Percentiles rank a stretch among this genome's conserved stretches.
phyloP scores from a whole-genome alignment of 2,329 filamentous ascomycete genomes.

The Penicillium sp. region DNA sequence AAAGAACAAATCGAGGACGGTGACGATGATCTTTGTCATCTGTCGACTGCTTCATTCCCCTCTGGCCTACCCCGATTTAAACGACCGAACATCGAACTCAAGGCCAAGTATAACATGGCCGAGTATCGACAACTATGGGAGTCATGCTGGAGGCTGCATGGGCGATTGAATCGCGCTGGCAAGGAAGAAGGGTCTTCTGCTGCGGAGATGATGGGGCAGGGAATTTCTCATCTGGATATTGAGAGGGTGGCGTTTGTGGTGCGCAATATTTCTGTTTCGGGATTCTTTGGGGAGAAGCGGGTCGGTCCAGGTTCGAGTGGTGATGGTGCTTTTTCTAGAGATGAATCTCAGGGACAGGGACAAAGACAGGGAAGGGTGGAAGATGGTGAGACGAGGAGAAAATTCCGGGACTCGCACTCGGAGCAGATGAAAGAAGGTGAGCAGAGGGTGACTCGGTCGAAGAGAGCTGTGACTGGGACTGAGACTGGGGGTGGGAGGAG shows the following conservation, averaged over 20 bases:
- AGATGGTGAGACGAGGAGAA: too few relatives aligned
- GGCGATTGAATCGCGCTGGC: slow-evolving; percentile 17
- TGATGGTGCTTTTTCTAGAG: not conserved
- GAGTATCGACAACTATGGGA: slow-evolving; percentile 36
- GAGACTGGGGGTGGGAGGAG: too few relatives aligned
- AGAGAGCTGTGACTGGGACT: too few relatives aligned
- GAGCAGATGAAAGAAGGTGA: too few relatives aligned
- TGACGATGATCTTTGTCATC: not conserved
- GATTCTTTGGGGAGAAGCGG: slow-evolving; percentile 1
- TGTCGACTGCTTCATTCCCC: too few relatives aligned
- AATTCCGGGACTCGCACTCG: too few relatives aligned
- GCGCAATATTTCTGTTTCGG: slow-evolving; percentile 28
- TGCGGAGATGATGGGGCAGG: too few relatives aligned
- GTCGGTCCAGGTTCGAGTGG: not conserved
- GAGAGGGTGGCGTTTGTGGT: slow-evolving; percentile 37
- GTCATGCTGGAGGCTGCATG: slow-evolving; percentile 18
- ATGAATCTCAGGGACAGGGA: too few relatives aligned
- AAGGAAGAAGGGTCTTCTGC: not conserved
- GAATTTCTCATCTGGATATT: slow-evolving; percentile 27
- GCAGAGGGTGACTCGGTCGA: too few relatives aligned
- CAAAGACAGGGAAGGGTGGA: too few relatives aligned
- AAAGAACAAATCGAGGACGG: not conserved
- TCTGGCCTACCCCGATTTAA: slow-evolving; percentile 2
- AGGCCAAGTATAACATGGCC: slow-evolving; percentile 37
- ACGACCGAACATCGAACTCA: slow-evolving; percentile 23